These are phyloP conservation scores for Fusarium nematophilum DNA, from an alignment of 2,329 filamentous ascomycete species.

Conservation along the genomic window DNA sequence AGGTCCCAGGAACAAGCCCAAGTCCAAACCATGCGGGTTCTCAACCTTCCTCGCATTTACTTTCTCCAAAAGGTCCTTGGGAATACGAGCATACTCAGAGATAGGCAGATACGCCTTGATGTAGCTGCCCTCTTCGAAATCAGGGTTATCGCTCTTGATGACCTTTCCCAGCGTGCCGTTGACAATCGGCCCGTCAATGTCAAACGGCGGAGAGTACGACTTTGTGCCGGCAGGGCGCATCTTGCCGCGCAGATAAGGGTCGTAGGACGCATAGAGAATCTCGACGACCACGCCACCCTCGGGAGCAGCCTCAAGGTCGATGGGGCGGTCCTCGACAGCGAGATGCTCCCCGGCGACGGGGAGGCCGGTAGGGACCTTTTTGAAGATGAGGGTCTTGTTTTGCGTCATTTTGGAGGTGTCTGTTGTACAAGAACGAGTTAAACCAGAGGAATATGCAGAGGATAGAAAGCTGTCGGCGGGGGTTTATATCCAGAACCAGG, in stretches of 20 bases:
- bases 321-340: conserved; percentile 71
- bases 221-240: conserved; percentile 75
- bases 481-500: background rate
- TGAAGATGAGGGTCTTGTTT: conserved; percentile 84
- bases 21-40: conserved; percentile 76
- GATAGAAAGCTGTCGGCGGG: too few relatives aligned
- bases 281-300: conserved; percentile 75
- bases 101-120: conserved; percentile 68
- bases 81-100: conserved; percentile 75
- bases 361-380: conserved; percentile 71
- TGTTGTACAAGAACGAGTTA: background rate
- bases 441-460: background rate
- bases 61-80: conserved; percentile 52
- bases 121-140: conserved; percentile 75
- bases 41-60: conserved; percentile 64
- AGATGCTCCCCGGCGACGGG: conserved; percentile 80
- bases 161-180: conserved; percentile 76
- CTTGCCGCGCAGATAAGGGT: conserved; percentile 85
- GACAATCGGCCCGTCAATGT: conserved; percentile 70
- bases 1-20: conserved; percentile 76
- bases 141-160: conserved; percentile 72
- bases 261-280: conserved; percentile 80
- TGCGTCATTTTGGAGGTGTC: conserved; percentile 47
- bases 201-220: conserved; percentile 68
- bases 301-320: conserved; percentile 72